Evolutionary conservation across 257 asterid species (phyloP), one percentile per base, ranked within the genome.

Genomic region (Fraxinus anomala): DNA sequence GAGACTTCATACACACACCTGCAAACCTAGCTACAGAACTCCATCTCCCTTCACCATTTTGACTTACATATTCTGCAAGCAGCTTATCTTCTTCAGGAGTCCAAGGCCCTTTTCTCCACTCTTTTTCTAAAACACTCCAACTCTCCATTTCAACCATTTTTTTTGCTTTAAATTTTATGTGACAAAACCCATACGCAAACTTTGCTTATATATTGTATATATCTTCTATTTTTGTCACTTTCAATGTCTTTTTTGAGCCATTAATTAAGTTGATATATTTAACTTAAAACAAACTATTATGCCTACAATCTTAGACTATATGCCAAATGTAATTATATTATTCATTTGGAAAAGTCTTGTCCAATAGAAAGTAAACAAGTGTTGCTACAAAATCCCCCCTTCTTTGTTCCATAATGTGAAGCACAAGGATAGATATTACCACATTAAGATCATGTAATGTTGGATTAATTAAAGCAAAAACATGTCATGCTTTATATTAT

Each of bases 21-120:
- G 86, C 77, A 82, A 68, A 80, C 26, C 73, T 56, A 67, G 90
- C 74, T 13, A 86, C 89, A 49, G 83, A 86, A 61, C 85, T 84
- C 90, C 90, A 86, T 80, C 86, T 73, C 23, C 86, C 90, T 28
- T 84, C 88, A 76, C 90, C 90, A 54, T 84, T 76, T 75, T 76
- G 72, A n/a, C 56, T 80, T 21, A 86, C 83, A 56, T 84, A 84
- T 42, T 84, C 81, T 13, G 67, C 73, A 1, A 86, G 88, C 13
- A 86, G 40, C 74, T 73, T 82, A 30, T 86, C 90, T 67, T 86
- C 90, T 47, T 82, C 90, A 72, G 88, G 80, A 5, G 86, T 84
- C 90, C 88, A 86, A 1, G 90, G 86, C 7, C 90, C 90, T 82
- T 86, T 73, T 73, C 85, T 86, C 76, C 83, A 88, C 28, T 79